Percentiles rank a stretch among this genome's conserved stretches.
Conservation (phyloP, 345 rosid genomes). For the Trapa incisa region DNA sequence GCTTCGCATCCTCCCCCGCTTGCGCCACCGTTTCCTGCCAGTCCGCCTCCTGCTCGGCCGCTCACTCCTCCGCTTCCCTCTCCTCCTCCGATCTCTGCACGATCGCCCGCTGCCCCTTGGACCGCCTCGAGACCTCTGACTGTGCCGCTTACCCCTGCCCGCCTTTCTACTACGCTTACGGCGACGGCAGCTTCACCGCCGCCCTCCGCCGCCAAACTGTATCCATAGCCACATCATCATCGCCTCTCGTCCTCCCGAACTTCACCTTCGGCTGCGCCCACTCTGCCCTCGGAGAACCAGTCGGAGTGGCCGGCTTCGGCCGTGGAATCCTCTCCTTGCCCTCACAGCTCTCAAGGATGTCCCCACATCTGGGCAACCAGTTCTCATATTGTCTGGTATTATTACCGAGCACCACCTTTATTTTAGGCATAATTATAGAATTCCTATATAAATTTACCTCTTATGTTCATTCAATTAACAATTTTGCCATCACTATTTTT, state of each 20-base stretch:
- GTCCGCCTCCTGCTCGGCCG: conserved; percentile 68
- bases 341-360: conserved; percentile 45
- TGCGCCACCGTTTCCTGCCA: conserved; percentile 38
- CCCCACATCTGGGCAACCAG: conserved; percentile 63
- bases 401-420: no score
- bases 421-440: no score
- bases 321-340: conserved; percentile 78
- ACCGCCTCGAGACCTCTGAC: conserved; percentile 56
- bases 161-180: conserved; percentile 77
- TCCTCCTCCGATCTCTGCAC: conserved; percentile 74
- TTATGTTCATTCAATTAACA: no score
- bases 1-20: conserved; percentile 26
- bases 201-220: conserved; percentile 46
- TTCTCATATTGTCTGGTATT: conserved; percentile 71
- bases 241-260: conserved; percentile 33
- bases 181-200: conserved; percentile 78
- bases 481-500: no score
- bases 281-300: conserved; percentile 75
- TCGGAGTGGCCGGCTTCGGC: conserved; percentile 95
- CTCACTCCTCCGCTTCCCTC: conserved; percentile 55
- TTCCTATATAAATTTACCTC: no score
- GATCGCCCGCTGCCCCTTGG: conserved; percentile 66
- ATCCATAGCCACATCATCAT: conserved; percentile 31
- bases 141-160: conserved; percentile 72
- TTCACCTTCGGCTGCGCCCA: conserved; percentile 90